A percentile compares a stretch with the other conserved stretches of the same genome.
Evolutionary conservation across 1,284 basidiomycete genomes (phyloP).

Genomic region (Tremellales sp.): DNA sequence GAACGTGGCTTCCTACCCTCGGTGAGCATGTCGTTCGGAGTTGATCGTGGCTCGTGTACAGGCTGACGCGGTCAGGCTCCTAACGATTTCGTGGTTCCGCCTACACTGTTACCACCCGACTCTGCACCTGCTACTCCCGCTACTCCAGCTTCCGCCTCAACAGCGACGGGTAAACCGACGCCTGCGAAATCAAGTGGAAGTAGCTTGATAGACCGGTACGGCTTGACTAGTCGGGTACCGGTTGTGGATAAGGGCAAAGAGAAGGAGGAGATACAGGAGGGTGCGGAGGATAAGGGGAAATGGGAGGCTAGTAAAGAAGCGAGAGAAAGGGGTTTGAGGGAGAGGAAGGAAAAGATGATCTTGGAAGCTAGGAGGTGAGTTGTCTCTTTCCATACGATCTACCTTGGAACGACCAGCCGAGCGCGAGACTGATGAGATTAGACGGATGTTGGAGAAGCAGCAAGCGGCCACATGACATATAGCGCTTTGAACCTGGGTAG

Average conservation of each 20-base stretch:
- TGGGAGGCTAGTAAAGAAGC: constrained; percentile 44
- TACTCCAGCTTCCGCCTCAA: neutral
- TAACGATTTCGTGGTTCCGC: constrained; percentile 24
- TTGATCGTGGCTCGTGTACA: neutral
- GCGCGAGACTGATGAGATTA: constrained; percentile 16
- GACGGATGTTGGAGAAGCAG: constrained; percentile 40
- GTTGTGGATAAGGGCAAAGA: constrained; percentile 19
- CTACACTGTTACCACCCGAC: constrained; percentile 26
- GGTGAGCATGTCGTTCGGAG: constrained; percentile 26
- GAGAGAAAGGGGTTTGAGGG: constrained; percentile 36
- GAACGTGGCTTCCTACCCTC: constrained; percentile 40
- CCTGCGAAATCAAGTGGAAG: neutral
- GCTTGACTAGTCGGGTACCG: neutral
- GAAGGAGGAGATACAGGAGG: neutral
- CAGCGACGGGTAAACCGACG: neutral
- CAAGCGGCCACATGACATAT: neutral
- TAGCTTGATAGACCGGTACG: neutral
- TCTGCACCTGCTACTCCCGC: constrained; percentile 10
- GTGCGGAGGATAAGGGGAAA: constrained; percentile 12
- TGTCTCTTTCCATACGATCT: neutral
- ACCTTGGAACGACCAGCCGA: too few species aligned
- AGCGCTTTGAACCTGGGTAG: constrained; percentile 7
- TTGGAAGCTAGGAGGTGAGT: constrained; percentile 43
- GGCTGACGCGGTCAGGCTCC: constrained; percentile 24
- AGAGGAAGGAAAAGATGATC: constrained; percentile 45